These are phyloP conservation scores for Aethionema arabicum DNA, from an alignment of 345 rosid genomes.

Conservation along the genomic window DNA sequence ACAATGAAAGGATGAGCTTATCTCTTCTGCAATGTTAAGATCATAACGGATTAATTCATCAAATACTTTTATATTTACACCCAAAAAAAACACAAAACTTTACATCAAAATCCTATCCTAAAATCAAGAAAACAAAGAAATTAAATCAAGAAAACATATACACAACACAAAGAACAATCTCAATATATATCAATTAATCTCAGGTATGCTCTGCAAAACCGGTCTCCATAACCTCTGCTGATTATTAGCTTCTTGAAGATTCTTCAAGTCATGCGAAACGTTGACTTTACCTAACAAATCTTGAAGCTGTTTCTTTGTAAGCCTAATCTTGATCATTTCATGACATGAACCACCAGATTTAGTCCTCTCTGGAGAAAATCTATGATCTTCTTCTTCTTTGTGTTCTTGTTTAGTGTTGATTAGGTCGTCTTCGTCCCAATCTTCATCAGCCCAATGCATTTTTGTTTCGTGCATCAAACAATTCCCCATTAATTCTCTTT, in stretches of 20 bases:
- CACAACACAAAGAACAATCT: slow-evolving; percentile 12
- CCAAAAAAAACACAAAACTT: background rate
- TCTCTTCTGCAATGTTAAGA: no score
- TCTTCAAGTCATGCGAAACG: slow-evolving; percentile 42
- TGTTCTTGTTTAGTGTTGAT: slow-evolving; percentile 6
- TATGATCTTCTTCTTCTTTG: background rate
- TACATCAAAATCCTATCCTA: slow-evolving; percentile 10
- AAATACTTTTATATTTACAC: background rate
- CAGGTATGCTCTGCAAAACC: slow-evolving; percentile 71
- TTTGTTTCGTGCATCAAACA: slow-evolving; percentile 39
- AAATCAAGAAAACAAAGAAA: slow-evolving; percentile 9
- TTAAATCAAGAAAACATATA: slow-evolving; percentile 1
- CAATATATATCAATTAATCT: slow-evolving; percentile 38
- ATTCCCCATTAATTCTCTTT: slow-evolving; percentile 36
- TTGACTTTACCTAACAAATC: slow-evolving; percentile 47
- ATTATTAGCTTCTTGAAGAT: slow-evolving; percentile 21
- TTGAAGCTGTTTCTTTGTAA: slow-evolving; percentile 63
- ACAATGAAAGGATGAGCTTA: no score
- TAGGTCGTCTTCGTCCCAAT: slow-evolving; percentile 41
- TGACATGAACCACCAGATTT: slow-evolving; percentile 27
- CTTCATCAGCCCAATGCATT: slow-evolving; percentile 44
- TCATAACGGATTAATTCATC: no score
- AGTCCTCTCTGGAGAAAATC: slow-evolving; percentile 1
- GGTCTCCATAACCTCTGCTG: slow-evolving; percentile 61
- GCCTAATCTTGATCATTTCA: slow-evolving; percentile 63